Percentiles rank a stretch among this genome's conserved stretches.
Conservation (phyloP, 768 basidiomycete genomes). For the Pleurotus ostreatus region DNA sequence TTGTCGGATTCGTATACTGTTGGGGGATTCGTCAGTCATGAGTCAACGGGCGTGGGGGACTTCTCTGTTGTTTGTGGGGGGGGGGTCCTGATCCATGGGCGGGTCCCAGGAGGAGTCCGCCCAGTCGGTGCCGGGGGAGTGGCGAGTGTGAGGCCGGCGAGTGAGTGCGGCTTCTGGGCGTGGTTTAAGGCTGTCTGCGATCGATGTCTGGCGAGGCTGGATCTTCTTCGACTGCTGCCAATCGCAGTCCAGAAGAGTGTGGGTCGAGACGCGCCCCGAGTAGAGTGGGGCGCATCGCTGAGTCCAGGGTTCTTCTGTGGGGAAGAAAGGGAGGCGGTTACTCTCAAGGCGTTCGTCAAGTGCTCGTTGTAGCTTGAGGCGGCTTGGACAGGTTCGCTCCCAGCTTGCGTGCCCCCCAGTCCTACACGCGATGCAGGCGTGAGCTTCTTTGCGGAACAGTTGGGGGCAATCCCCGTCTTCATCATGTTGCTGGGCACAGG, state of each 20-base stretch:
- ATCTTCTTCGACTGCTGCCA: not conserved
- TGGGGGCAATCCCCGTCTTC: not conserved
- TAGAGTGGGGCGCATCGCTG: not conserved
- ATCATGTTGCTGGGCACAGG: too few relatives aligned
- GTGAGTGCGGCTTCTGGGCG: too few relatives aligned
- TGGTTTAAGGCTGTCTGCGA: not conserved
- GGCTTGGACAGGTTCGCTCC: not conserved
- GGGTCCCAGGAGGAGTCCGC: not conserved
- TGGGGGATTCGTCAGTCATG: not conserved
- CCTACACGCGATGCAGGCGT: not conserved
- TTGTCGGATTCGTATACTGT: too few relatives aligned
- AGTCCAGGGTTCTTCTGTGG: slow-evolving; percentile 1
- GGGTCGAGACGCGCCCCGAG: not conserved
- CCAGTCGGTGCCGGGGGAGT: too few relatives aligned
- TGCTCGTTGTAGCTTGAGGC: not conserved
- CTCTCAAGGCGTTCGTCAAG: not conserved
- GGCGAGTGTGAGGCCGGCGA: too few relatives aligned
- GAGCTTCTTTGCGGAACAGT: not conserved
- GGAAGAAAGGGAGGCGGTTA: not conserved
- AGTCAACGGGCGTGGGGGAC: not conserved
- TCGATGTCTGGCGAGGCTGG: not conserved
- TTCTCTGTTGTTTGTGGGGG: not conserved
- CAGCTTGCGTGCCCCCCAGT: not conserved
- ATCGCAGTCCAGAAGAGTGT: not conserved
- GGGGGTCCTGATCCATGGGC: not conserved